Base-by-base conservation (phyloP, 108 stramenopile genomes). In the Cyclostephanos tholiformis region DNA sequence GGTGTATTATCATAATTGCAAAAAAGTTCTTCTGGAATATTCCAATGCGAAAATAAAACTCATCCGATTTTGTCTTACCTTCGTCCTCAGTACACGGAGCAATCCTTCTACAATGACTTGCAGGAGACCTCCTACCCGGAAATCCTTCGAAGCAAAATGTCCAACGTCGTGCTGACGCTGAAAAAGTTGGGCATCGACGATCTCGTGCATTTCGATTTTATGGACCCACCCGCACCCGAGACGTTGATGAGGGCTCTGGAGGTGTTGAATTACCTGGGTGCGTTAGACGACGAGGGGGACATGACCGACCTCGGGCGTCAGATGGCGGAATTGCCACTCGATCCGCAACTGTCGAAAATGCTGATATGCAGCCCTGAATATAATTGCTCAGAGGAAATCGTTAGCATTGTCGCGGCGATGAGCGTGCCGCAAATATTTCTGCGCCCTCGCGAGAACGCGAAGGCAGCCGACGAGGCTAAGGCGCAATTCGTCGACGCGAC, bases 221-320 rank as follows among this genome's bases (percentile, higher is more conserved):
- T 99, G 96, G 99, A 99, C 75, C 99, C 99, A 57, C 99, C 99
- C 8, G 98, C 99, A 2, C 97, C 98, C 4, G 98, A 99, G 72
- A 99, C 99, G 14, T 70, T 99, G n/a, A 98, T 99, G 98, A 72
- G 99, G 53, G 98, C 98, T 10, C 75, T 99, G 72, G 99, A 99
- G 75, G 85, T 95, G 30, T 78, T 99, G 68, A 97, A 99, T 76
- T 99, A 99, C 74, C 82, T 98, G 6, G 99, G 99, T 16, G 98
- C 98, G 8, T 74, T 99, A 14, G 97, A 98, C 69, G 99, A 99
- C 65, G 99, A 99, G 58, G 98, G 98, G 46, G 90, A 94, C 59
- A 79, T 99, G 67, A 99, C 99, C 16, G 93, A 97, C 29, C 36
- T 97, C 22, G 99, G 99, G 43, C 87, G 95, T 62, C 96, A 97